These are phyloP conservation scores for Colletotrichum lentis DNA, from an alignment of 2,329 filamentous ascomycete species.

Conservation along the genomic window DNA sequence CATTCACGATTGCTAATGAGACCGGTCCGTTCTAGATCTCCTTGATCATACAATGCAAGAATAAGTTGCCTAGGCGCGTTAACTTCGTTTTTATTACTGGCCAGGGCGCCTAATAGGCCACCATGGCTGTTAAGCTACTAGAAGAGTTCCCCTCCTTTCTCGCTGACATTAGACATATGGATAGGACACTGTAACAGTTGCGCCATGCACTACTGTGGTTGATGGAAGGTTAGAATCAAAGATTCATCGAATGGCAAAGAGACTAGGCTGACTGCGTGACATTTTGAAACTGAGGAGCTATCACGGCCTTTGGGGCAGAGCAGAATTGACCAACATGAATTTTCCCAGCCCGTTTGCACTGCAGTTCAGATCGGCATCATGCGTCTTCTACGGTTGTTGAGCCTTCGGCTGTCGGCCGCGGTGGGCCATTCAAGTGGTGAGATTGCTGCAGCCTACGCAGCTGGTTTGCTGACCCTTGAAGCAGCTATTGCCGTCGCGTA, in stretches of 20 bases:
- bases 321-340: conserved; percentile 30
- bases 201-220: background rate
- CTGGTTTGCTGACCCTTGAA: conserved; percentile 46
- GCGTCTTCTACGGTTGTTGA: conserved; percentile 46
- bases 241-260: background rate
- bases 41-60: background rate
- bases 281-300: background rate
- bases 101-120: background rate
- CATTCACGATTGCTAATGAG: conserved; percentile 38
- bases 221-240: background rate
- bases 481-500: conserved; percentile 52
- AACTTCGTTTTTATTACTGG: conserved; percentile 7
- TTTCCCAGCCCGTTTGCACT: conserved; percentile 48
- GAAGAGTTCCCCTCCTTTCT: background rate
- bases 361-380: conserved; percentile 53
- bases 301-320: conserved; percentile 26
- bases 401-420: conserved; percentile 46
- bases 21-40: background rate
- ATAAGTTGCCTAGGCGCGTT: background rate
- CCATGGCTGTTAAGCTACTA: background rate
- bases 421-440: conserved; percentile 56
- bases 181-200: background rate
- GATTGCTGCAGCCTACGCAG: conserved; percentile 55
- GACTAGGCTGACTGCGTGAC: background rate
- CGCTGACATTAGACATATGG: background rate